Conservation (phyloP, 208 protist species). For the Herpetomonas tarakana region DNA sequence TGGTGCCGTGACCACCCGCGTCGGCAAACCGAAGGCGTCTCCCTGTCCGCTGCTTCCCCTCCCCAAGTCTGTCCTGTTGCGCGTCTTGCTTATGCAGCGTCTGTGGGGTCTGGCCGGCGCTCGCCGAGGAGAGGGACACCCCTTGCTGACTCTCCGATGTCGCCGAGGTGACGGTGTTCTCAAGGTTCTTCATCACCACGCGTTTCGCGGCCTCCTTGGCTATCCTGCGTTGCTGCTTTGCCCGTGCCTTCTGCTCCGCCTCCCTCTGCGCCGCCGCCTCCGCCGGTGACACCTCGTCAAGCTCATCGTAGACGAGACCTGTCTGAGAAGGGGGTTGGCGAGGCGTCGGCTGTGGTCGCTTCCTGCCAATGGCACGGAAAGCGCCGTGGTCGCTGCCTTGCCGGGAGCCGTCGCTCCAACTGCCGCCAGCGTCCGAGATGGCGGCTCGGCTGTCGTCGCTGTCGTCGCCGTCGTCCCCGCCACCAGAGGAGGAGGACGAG, state of each 20-base stretch:
- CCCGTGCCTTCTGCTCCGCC: neutral
- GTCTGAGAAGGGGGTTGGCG: no score
- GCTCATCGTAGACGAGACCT: neutral
- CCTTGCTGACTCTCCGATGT: neutral
- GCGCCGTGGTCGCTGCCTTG: no score
- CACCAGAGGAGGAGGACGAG: no score
- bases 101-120: neutral
- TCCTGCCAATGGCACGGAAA: no score
- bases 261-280: neutral
- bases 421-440: no score
- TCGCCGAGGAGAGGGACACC: neutral
- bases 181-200: neutral
- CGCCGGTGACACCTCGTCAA: neutral
- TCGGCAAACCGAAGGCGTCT: neutral
- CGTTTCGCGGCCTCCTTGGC: neutral
- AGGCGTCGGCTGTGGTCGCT: no score
- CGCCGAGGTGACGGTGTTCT: neutral
- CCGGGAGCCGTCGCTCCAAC: no score
- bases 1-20: neutral
- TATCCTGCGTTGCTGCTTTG: neutral
- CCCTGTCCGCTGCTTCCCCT: neutral
- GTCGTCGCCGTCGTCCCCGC: no score
- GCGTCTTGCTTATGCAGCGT: neutral
- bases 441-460: no score
- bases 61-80: no score